Evolutionary conservation across 2,329 filamentous ascomycete species (phyloP), one percentile per base, ranked within the genome.

Genomic region (Cryphonectria radicalis): DNA sequence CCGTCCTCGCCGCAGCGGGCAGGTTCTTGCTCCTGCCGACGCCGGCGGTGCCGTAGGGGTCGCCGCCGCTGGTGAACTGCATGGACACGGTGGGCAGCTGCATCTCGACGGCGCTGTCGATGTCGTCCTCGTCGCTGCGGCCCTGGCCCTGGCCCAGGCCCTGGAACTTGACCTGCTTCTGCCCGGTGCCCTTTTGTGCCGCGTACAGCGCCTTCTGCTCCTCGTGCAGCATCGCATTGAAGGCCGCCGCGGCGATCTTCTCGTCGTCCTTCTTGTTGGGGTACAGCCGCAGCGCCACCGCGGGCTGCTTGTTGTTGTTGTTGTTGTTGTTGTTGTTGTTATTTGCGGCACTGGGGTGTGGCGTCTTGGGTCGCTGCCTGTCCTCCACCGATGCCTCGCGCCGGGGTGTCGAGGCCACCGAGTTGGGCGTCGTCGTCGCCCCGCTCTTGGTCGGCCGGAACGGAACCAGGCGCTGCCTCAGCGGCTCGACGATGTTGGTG

Each of bases 181-280:
- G 57, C 42, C 28, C 42, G 7, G 3, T 32, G 32, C 17, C 40
- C 42, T 63, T 32, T 57, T 63, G 57, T 32, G 67, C 67, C 57
- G 57, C 42, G 22, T 46, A 40, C 42, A 68, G 42, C n/a, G 69
- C 71, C 63, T 66, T 71, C 35, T 70, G 67, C 57, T 73, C 71
- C 63, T 67, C 71, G 17, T 70, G 69, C 17, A 73, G 65, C 71
- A 73, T 73, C 28, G 46, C 50, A 57, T 69, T 70, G 55, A 69
- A 71, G 2, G 71, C 71, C 22, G 69, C 71, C 32, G 69, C 55
- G 42, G 71, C 71, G 37, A 73, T 62, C 69, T 73, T 70, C 28
- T 71, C 71, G 57, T 73, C 71, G 13, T 73, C 66, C 10, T 67
- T 66, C 32, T 68, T 62, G 66, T 66, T 73, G 35, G 71, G 71